Percentiles rank a stretch among this genome's conserved stretches.
These are phyloP conservation scores for Neurospora sp. DNA, from an alignment of 495 filamentous ascomycete genomes.

Conservation along the genomic window DNA sequence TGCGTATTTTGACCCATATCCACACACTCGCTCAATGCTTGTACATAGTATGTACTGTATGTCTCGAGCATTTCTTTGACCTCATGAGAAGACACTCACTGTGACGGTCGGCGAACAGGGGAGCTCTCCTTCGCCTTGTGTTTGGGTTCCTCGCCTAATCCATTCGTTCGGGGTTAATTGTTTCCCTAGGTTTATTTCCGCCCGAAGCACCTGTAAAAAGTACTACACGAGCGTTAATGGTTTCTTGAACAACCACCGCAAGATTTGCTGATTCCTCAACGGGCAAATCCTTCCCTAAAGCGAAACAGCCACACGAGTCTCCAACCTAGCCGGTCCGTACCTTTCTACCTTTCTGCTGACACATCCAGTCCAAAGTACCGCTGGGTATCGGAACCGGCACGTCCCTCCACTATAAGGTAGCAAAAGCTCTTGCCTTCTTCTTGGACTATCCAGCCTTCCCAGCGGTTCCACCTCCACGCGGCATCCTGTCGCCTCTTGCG, in stretches of 20 bases:
- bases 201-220: background rate
- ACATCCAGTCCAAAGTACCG: background rate
- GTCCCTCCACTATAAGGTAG: background rate
- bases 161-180: background rate
- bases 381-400: constrained; percentile 13
- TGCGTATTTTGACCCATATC: background rate
- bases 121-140: background rate
- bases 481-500: constrained; percentile 9
- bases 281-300: background rate
- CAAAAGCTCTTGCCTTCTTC: background rate
- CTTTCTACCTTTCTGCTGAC: background rate
- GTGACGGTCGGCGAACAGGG: background rate
- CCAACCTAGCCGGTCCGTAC: constrained; percentile 1
- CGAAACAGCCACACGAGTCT: background rate
- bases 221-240: too few relatives aligned
- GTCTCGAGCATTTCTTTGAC: background rate
- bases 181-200: background rate
- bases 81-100: background rate
- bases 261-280: background rate
- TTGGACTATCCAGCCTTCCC: constrained; percentile 1
- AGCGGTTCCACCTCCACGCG: constrained; percentile 12
- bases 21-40: background rate
- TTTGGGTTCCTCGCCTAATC: background rate
- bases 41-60: background rate
- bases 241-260: too few relatives aligned